Evolutionary conservation across 805 yeast species (phyloP), one percentile per base, ranked within the genome.

Genomic region (Priceomyces medius): DNA sequence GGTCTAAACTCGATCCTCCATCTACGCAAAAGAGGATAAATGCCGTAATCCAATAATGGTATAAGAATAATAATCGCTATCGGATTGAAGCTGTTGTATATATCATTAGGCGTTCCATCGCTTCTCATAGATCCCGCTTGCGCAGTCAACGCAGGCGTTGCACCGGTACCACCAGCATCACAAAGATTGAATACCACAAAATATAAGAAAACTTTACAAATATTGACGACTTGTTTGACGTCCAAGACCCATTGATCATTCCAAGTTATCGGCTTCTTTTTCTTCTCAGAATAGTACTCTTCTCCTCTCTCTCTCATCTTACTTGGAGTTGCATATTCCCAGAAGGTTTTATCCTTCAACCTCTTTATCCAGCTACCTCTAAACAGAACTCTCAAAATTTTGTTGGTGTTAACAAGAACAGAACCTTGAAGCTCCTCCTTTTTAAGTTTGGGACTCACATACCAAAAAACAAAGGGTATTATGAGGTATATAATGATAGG

Each of bases 111-210:
- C 48, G 77, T 77, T 35, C 79, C 78, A 21, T 73, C 60, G 23
- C 74, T 61, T 7, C 68, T 57, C 81, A 77, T 74, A 23, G 78
- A 68, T 45, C 78, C 79, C 35, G 80, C 79, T 56, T 76, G 80
- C 2, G 79, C 73, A 44, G 69, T 74, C 53, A 71, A 76, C 45
- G 61, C 56, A 29, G 40, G 40, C 4, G 32, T 26, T 4, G 40
- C 40, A 28, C 35, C 35, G 2, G 43, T 40, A 46, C 80, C 80
- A 45, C 72, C 43, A 17, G 43, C 63, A 53, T 76, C 79, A 45
- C 73, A 71, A 60, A 62, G 52, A 44, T 61, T 57, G 53, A 59
- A 66, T 23, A 64, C 54, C 27, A 63, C 56, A 52, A 43, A 76
- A 58, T 66, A 75, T 17, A 66, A 40, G 58, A 76, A 76, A 50